Percentiles rank a stretch among this genome's conserved stretches.
Evolutionary conservation across 2,329 filamentous ascomycete genomes (phyloP).

Genomic region (Aspergillus sclerotialis): DNA sequence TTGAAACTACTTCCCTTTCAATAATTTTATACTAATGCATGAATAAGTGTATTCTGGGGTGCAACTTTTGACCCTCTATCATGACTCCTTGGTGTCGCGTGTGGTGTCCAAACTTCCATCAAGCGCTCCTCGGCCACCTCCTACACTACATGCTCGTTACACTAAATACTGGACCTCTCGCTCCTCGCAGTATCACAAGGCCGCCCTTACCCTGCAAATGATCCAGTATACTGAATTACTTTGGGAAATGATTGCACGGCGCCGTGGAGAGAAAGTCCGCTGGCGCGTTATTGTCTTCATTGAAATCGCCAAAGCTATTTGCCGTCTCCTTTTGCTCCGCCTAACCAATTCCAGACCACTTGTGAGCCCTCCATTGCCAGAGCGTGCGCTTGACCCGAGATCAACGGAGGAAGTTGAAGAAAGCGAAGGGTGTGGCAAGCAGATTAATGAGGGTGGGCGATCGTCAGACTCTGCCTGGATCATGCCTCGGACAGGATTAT

Average conservation of each 20-base stretch:
- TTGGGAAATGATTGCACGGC: conserved; percentile 95
- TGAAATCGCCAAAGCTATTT: conserved; percentile 80
- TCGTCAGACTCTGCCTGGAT: conserved; percentile 57
- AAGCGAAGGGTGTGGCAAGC: conserved; percentile 42
- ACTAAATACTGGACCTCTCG: conserved; percentile 57
- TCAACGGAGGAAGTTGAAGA: conserved; percentile 42
- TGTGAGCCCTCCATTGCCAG: conserved; percentile 75
- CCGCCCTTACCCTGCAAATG: conserved; percentile 77
- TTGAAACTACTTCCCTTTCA: background rate
- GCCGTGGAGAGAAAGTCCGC: conserved; percentile 67
- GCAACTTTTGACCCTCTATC: conserved; percentile 84
- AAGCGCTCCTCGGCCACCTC: conserved; percentile 43
- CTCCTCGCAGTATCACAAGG: conserved; percentile 66
- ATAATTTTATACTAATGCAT: conserved; percentile 12
- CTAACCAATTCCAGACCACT: conserved; percentile 78
- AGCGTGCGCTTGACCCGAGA: conserved; percentile 70
- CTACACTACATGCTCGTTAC: conserved; percentile 56
- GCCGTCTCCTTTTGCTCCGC: conserved; percentile 69
- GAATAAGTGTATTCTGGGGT: conserved; percentile 69
- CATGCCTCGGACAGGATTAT: conserved; percentile 91
- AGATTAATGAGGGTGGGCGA: conserved; percentile 35
- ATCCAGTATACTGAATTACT: conserved; percentile 91
- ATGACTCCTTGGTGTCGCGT: conserved; percentile 75
- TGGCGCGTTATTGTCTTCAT: conserved; percentile 85
- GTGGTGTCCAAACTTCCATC: conserved; percentile 51